Conservation (phyloP, 495 filamentous ascomycete genomes). For the Neurospora cerealis region DNA sequence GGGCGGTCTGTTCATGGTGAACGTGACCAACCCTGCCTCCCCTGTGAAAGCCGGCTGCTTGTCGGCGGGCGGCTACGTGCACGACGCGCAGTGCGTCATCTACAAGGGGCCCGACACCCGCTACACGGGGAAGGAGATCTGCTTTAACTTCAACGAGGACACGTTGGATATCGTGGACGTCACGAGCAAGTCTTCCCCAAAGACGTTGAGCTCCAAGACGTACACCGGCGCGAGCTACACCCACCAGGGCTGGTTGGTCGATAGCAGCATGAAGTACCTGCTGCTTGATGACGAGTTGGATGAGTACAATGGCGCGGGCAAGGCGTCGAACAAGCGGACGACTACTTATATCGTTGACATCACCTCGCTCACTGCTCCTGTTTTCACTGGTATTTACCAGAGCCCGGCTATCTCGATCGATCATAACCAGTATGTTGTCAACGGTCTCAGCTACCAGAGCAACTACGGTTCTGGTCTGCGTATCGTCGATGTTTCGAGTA, state of each 20-base stretch:
- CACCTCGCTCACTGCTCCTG: slow-evolving; percentile 34
- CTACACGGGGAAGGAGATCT: slow-evolving; percentile 46
- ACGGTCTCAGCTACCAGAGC: slow-evolving; percentile 44
- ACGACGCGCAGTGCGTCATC: slow-evolving; percentile 50
- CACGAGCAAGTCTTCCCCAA: slow-evolving; percentile 37
- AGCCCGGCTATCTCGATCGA: slow-evolving; percentile 39
- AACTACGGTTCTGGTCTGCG: slow-evolving; percentile 50
- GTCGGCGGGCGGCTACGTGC: slow-evolving; percentile 45
- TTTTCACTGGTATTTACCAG: slow-evolving; percentile 45
- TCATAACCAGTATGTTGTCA: slow-evolving; percentile 50
- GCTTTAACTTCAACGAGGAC: slow-evolving; percentile 49
- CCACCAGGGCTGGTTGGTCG: slow-evolving; percentile 52
- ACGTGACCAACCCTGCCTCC: slow-evolving; percentile 35
- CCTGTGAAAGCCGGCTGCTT: slow-evolving; percentile 39
- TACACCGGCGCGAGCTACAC: slow-evolving; percentile 49
- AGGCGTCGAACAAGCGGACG: slow-evolving; percentile 34
- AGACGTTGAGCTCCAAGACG: slow-evolving; percentile 41
- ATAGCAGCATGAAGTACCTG: slow-evolving; percentile 43
- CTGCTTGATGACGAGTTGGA: slow-evolving; percentile 53
- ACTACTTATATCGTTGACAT: slow-evolving; percentile 49
- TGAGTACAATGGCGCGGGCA: slow-evolving; percentile 38
- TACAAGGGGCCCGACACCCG: slow-evolving; percentile 46
- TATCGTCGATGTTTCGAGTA: slow-evolving; percentile 39
- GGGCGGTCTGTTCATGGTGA: slow-evolving; percentile 46
- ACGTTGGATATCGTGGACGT: slow-evolving; percentile 39